A percentile compares a stretch with the other conserved stretches of the same genome.
phyloP scores from a whole-genome alignment of 805 yeast species.

The Candida xiaguanensis region DNA sequence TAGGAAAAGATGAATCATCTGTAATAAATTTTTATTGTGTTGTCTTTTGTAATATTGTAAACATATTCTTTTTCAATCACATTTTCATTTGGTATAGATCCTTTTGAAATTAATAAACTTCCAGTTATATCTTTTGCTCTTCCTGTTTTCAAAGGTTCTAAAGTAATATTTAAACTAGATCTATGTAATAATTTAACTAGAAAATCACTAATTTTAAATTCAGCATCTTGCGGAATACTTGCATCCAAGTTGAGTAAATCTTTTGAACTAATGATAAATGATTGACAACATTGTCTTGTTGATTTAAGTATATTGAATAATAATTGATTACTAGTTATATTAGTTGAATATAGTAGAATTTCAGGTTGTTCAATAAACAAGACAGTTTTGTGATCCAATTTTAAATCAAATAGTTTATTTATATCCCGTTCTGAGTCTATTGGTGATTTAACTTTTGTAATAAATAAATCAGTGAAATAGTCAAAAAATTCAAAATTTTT shows the following conservation, averaged over 20 bases:
- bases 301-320: slow-evolving; percentile 30
- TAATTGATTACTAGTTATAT: slow-evolving; percentile 31
- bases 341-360: slow-evolving; percentile 41
- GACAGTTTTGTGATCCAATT: slow-evolving; percentile 16
- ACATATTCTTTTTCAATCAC: slow-evolving; percentile 62
- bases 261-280: slow-evolving; percentile 35
- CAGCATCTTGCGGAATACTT: slow-evolving; percentile 24
- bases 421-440: slow-evolving; percentile 15
- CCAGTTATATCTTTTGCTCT: slow-evolving; percentile 84
- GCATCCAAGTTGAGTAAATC: slow-evolving; percentile 29
- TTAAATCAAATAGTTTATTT: slow-evolving; percentile 6
- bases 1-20: slow-evolving; percentile 32
- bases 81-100: slow-evolving; percentile 37
- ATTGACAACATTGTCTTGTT: slow-evolving; percentile 25
- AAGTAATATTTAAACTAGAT: slow-evolving; percentile 48
- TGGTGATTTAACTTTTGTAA: slow-evolving; percentile 24
- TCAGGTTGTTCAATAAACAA: slow-evolving; percentile 48
- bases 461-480: slow-evolving; percentile 44
- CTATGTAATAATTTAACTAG: slow-evolving; percentile 46
- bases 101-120: slow-evolving; percentile 54
- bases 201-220: slow-evolving; percentile 45
- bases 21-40: slow-evolving; percentile 41
- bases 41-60: slow-evolving; percentile 56
- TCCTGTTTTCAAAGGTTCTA: slow-evolving; percentile 74
- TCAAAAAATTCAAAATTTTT: slow-evolving; percentile 39